phyloP scores from a whole-genome alignment of 2,329 filamentous ascomycete species.

The Acrocalymma vagum region DNA sequence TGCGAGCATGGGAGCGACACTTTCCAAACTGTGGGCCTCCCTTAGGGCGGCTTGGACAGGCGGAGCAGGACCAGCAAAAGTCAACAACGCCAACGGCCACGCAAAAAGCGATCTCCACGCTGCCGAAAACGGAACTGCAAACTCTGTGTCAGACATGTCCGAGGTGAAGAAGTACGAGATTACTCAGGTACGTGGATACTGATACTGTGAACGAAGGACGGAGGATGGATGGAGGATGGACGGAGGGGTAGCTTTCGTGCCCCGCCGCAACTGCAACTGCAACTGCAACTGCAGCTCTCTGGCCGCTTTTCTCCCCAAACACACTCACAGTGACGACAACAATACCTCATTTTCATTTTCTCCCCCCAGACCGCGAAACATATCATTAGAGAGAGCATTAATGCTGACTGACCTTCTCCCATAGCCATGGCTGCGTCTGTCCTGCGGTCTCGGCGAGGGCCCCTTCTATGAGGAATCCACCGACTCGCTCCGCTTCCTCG shows the following conservation, averaged over 20 bases:
- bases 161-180: conserved; percentile 45
- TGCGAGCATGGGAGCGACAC: conserved; percentile 30
- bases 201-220: conserved; percentile 2
- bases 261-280: conserved; percentile 18
- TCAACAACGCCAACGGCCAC: conserved; percentile 18
- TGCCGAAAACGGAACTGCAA: conserved; percentile 16
- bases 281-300: background rate
- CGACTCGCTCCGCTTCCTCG: conserved; percentile 77
- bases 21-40: conserved; percentile 45
- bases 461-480: conserved; percentile 75
- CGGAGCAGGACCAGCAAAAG: conserved; percentile 18
- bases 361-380: background rate
- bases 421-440: conserved; percentile 65
- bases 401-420: conserved; percentile 14
- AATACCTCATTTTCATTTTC: no score
- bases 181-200: conserved; percentile 41
- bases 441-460: conserved; percentile 75
- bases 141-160: conserved; percentile 28
- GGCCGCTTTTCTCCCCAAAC: no score
- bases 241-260: conserved; percentile 36
- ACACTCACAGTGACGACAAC: no score
- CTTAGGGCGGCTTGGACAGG: conserved; percentile 28
- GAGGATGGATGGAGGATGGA: conserved; percentile 9
- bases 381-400: background rate
- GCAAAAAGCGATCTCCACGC: conserved; percentile 26